Percentiles rank a stretch among this genome's conserved stretches.
Evolutionary conservation across 2,329 filamentous ascomycete genomes (phyloP).

Genomic region (Biscogniauxia marginata): DNA sequence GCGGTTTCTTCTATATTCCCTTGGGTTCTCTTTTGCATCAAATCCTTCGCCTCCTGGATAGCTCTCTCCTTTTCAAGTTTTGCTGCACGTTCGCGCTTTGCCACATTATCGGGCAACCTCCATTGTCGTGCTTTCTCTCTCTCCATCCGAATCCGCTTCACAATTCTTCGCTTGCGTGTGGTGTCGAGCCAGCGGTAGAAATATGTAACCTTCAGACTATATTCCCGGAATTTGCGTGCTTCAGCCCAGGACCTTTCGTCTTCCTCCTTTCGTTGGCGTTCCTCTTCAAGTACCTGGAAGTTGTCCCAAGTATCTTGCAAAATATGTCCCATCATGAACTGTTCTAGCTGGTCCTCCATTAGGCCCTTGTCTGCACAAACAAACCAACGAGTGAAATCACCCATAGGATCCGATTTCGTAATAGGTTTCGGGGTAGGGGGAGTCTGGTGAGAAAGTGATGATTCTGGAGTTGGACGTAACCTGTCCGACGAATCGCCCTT

Average conservation of each 20-base stretch:
- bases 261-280: conserved; percentile 45
- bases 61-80: conserved; percentile 19
- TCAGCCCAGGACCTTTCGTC: conserved; percentile 46
- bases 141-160: conserved; percentile 50
- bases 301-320: conserved; percentile 42
- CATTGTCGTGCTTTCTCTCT: conserved; percentile 51
- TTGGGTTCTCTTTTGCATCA: conserved; percentile 22
- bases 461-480: background rate
- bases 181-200: conserved; percentile 56
- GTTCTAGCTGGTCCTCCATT: conserved; percentile 47
- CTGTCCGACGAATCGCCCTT: background rate
- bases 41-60: conserved; percentile 23
- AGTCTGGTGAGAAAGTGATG: background rate
- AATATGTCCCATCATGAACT: conserved; percentile 45
- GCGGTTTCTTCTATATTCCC: conserved; percentile 16
- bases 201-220: conserved; percentile 52
- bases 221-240: conserved; percentile 47
- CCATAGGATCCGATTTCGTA: conserved; percentile 41
- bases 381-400: conserved; percentile 53
- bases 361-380: conserved; percentile 54
- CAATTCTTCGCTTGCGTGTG: conserved; percentile 47
- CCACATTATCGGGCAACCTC: conserved; percentile 32
- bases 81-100: conserved; percentile 25
- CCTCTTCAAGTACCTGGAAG: conserved; percentile 41
- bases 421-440: conserved; percentile 8